Evolutionary conservation across 2,329 filamentous ascomycete genomes (phyloP).

Genomic region (Chrysosporium queenslandicum): DNA sequence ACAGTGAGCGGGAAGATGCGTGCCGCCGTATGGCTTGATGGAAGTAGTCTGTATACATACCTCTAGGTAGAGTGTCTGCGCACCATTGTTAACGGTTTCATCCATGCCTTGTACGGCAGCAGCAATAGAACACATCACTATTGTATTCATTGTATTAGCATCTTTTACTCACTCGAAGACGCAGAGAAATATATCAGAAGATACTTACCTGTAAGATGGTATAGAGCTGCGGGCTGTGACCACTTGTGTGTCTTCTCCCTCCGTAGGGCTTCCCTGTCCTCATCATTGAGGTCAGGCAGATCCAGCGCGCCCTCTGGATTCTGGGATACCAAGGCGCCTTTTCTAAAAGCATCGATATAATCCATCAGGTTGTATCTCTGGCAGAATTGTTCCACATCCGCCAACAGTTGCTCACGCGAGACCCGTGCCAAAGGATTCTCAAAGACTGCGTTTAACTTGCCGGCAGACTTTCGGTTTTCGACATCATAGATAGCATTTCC

Average conservation of each 20-base stretch:
- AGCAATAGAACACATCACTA: conserved; percentile 44
- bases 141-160: conserved; percentile 4
- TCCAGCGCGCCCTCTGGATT: conserved; percentile 41
- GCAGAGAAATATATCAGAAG: too few relatives aligned
- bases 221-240: conserved; percentile 42
- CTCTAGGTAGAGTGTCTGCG: conserved; percentile 30
- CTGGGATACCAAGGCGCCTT: conserved; percentile 45
- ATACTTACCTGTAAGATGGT: conserved; percentile 34
- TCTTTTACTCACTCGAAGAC: conserved; percentile 4
- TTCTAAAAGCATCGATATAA: conserved; percentile 41
- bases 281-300: conserved; percentile 39
- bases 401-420: conserved; percentile 43
- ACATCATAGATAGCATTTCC: conserved; percentile 20
- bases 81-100: conserved; percentile 42
- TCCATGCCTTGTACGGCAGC: conserved; percentile 47
- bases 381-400: conserved; percentile 48
- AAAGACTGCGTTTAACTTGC: conserved; percentile 32
- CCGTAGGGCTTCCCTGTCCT: conserved; percentile 35
- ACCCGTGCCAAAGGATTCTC: conserved; percentile 49
- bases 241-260: conserved; percentile 43
- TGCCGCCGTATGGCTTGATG: too few relatives aligned
- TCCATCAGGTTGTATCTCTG: conserved; percentile 40
- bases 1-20: background rate
- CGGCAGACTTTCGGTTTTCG: conserved; percentile 18
- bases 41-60: conserved; percentile 14